Percentiles rank a stretch among this genome's conserved stretches.
Evolutionary conservation across 2,329 filamentous ascomycete species (phyloP).

Genomic region (Pestalotiopsis sp.): DNA sequence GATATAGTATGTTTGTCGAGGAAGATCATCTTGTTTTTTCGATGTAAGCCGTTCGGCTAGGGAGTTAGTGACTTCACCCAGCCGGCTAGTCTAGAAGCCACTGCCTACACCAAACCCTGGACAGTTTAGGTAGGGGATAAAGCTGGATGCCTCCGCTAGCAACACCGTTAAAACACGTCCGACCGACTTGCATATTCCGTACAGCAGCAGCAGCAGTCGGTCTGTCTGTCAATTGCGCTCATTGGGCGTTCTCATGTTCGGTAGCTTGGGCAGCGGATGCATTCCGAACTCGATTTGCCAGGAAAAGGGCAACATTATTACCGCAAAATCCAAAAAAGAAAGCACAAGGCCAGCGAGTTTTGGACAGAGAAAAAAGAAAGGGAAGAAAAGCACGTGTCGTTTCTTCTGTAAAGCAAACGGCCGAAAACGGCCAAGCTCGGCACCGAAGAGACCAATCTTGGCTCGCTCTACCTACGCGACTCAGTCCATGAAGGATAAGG

Average conservation of each 20-base stretch:
- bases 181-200: neutral
- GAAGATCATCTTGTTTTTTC: neutral
- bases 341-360: neutral
- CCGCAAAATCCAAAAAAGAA: neutral
- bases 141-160: neutral
- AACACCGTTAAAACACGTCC: neutral
- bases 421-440: neutral
- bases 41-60: neutral
- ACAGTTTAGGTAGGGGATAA: too few relatives aligned
- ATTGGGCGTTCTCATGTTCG: neutral
- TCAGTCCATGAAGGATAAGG: neutral
- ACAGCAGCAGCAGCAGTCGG: neutral
- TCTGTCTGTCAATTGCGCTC: neutral
- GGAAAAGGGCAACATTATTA: neutral
- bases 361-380: neutral
- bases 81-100: neutral
- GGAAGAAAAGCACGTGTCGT: neutral
- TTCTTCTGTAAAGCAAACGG: neutral
- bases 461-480: neutral
- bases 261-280: neutral
- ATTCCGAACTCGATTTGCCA: neutral
- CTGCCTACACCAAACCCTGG: neutral
- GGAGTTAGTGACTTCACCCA: neutral
- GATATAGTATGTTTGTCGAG: neutral
- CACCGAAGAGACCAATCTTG: neutral